A percentile compares a stretch with the other conserved stretches of the same genome.
phyloP scores from a whole-genome alignment of 345 rosid species.

The Citrus sp. region DNA sequence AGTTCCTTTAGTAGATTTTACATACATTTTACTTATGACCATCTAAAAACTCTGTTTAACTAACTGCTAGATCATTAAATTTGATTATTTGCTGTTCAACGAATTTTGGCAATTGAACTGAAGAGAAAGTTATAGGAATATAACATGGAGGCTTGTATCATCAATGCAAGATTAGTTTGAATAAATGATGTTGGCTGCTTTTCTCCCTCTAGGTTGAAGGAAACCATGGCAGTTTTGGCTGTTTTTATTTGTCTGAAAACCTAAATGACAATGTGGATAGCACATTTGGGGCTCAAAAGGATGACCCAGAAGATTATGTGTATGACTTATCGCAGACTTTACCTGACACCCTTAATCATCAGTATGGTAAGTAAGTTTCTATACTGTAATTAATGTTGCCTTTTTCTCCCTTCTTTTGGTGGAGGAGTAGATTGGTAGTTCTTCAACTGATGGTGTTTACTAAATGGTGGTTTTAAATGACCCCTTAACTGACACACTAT shows the following conservation, averaged over 20 bases:
- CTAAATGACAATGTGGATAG: slow-evolving; percentile 39
- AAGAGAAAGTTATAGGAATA: neutral
- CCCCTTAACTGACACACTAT: neutral
- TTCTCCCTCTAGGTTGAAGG: slow-evolving; percentile 60
- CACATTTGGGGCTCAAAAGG: slow-evolving; percentile 30
- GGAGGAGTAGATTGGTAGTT: neutral
- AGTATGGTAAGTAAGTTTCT: slow-evolving; percentile 45
- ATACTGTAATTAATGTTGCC: neutral
- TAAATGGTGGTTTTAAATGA: neutral
- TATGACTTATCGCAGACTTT: slow-evolving; percentile 61
- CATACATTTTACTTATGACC: slow-evolving; percentile 3
- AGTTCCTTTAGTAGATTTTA: neutral
- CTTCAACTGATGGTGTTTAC: neutral
- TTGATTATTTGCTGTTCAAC: neutral
- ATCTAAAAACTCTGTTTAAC: neutral
- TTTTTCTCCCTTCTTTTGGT: neutral
- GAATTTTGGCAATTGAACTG: neutral
- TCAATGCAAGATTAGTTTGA: neutral
- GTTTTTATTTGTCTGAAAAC: slow-evolving; percentile 76
- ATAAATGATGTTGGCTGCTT: slow-evolving; percentile 13
- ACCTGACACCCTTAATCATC: slow-evolving; percentile 48
- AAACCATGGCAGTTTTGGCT: slow-evolving; percentile 50
- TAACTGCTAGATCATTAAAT: slow-evolving; percentile 6
- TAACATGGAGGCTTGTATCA: neutral
- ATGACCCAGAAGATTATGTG: slow-evolving; percentile 22